Conservation (phyloP, 139 green algal species). For the Marvania coccoides region DNA sequence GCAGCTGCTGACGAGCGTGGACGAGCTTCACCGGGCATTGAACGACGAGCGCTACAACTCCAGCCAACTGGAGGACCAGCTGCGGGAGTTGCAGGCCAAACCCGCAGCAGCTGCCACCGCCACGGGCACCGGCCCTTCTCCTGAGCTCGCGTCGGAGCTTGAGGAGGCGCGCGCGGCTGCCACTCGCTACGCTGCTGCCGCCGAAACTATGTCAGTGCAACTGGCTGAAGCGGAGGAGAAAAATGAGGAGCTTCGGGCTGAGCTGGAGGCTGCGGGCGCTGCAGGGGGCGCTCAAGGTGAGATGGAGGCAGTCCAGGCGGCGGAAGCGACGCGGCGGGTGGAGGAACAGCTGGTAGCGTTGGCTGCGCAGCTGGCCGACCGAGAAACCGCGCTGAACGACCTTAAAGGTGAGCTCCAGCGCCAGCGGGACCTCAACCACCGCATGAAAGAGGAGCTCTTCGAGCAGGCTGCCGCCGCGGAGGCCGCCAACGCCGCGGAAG, state of each 20-base stretch:
- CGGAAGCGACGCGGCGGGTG: background rate
- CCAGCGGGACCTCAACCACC: conserved; percentile 8
- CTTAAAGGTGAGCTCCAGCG: conserved; percentile 1
- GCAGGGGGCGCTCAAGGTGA: background rate
- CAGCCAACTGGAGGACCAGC: background rate
- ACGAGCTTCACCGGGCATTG: conserved; percentile 8
- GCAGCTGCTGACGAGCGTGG: conserved; percentile 5
- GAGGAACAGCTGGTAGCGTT: conserved; percentile 17
- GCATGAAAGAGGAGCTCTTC: conserved; percentile 10
- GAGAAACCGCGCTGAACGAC: background rate
- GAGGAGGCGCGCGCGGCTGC: background rate
- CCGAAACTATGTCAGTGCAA: background rate
- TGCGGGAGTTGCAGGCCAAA: background rate
- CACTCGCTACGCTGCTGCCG: background rate
- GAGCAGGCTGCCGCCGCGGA: conserved; percentile 1
- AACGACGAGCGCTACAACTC: conserved; percentile 19
- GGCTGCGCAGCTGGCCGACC: conserved; percentile 11
- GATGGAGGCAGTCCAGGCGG: no score
- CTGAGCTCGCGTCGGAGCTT: background rate
- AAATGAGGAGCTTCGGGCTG: background rate
- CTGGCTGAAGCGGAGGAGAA: conserved; percentile 6
- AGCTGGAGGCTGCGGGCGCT: conserved; percentile 2
- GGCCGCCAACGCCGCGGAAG: background rate
- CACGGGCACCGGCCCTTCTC: background rate
- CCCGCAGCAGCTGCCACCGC: background rate